A percentile compares a stretch with the other conserved stretches of the same genome.
These are phyloP conservation scores for Hypocrella siamensis DNA, from an alignment of 2,329 filamentous ascomycete genomes.

Conservation along the genomic window DNA sequence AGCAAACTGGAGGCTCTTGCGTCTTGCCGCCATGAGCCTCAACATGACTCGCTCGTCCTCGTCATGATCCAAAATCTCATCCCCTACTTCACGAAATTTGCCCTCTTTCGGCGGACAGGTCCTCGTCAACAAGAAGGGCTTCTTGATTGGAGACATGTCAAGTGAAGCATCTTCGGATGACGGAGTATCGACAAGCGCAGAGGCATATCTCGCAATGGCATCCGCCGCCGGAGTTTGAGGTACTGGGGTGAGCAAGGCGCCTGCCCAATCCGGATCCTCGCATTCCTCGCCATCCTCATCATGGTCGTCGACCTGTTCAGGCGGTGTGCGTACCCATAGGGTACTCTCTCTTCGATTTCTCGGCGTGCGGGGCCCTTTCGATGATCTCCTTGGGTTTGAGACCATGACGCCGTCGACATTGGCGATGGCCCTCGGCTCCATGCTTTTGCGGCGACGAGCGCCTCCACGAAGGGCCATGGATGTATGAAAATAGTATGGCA, in stretches of 20 bases:
- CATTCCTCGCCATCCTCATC: conserved; percentile 21
- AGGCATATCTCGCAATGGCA: conserved; percentile 33
- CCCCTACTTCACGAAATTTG: conserved; percentile 21
- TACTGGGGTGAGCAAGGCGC: conserved; percentile 34
- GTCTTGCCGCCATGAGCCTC: conserved; percentile 53
- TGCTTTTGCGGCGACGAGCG: conserved; percentile 59
- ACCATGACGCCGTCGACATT: conserved; percentile 53
- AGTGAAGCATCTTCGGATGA: conserved; percentile 18
- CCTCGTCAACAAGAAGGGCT: conserved; percentile 28
- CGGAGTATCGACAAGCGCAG: conserved; percentile 32
- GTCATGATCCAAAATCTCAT: conserved; percentile 28
- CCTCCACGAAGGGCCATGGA: conserved; percentile 53
- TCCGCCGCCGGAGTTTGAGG: conserved; percentile 44
- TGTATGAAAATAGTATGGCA: conserved; percentile 52
- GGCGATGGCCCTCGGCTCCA: conserved; percentile 58
- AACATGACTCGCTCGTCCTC: conserved; percentile 43
- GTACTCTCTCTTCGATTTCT: conserved; percentile 37
- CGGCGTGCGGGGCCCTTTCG: conserved; percentile 29
- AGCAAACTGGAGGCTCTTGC: conserved; percentile 66
- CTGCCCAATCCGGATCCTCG: conserved; percentile 24
- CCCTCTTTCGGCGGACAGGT: conserved; percentile 39
- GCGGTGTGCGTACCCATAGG: conserved; percentile 38
- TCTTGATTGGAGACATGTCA: conserved; percentile 15
- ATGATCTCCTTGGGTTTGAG: conserved; percentile 19
- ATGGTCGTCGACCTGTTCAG: conserved; percentile 25